phyloP scores from a whole-genome alignment of 2,329 filamentous ascomycete genomes.

The Phaeosphaeria sp. region DNA sequence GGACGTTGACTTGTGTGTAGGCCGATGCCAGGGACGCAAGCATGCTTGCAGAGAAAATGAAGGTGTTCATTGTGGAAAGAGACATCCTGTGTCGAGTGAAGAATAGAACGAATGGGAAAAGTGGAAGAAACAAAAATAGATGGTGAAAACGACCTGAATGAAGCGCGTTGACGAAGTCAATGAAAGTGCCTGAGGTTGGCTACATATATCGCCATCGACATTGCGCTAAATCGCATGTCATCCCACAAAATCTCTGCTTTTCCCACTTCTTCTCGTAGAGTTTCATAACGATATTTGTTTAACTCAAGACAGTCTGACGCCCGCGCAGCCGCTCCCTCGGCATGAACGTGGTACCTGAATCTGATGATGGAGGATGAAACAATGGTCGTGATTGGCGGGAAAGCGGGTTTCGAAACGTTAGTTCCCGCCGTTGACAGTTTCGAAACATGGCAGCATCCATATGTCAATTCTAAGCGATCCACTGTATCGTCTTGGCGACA shows the following conservation, averaged over 20 bases:
- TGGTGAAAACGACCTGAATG: slow-evolving; percentile 6
- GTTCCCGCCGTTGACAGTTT: slow-evolving; percentile 20
- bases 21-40: slow-evolving; percentile 35
- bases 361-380: background rate
- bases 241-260: slow-evolving; percentile 2
- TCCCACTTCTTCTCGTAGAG: slow-evolving; percentile 1
- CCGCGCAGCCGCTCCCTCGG: slow-evolving; percentile 4
- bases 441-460: slow-evolving; percentile 12
- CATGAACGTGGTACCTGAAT: slow-evolving; percentile 3
- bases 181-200: background rate
- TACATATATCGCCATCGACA: slow-evolving; percentile 9
- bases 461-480: background rate
- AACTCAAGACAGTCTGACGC: slow-evolving; percentile 10
- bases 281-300: slow-evolving; percentile 7
- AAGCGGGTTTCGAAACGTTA: slow-evolving; percentile 16
- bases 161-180: slow-evolving; percentile 4
- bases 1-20: slow-evolving; percentile 46
- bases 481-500: background rate
- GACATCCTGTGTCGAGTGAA: slow-evolving; percentile 38
- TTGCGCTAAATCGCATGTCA: background rate
- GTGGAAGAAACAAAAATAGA: slow-evolving; percentile 4
- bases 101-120: slow-evolving; percentile 6
- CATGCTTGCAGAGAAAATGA: slow-evolving; percentile 30
- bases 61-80: slow-evolving; percentile 19
- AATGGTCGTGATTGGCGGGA: slow-evolving; percentile 2